These are phyloP conservation scores for Penicillium atrosanguineum DNA, from an alignment of 495 filamentous ascomycete species.

Conservation along the genomic window DNA sequence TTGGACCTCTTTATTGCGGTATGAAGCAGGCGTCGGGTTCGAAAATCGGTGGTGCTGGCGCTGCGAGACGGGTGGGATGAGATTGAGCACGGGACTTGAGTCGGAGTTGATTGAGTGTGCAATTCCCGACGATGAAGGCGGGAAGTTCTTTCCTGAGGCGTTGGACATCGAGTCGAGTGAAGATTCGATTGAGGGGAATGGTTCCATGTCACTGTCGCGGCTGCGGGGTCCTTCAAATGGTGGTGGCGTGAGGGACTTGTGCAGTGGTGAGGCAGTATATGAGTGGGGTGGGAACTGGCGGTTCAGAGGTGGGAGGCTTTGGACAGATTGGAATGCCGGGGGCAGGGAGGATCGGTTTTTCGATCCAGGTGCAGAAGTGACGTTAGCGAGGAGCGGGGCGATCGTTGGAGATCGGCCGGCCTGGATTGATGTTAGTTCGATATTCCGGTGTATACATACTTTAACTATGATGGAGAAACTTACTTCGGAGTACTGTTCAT, in stretches of 20 bases:
- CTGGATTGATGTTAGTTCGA: slow-evolving; percentile 27
- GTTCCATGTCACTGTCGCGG: slow-evolving; percentile 60
- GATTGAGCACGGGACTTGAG: slow-evolving; percentile 47
- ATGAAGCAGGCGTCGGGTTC: slow-evolving; percentile 44
- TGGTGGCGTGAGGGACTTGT: slow-evolving; percentile 79
- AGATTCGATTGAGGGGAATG: slow-evolving; percentile 82
- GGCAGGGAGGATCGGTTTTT: slow-evolving; percentile 77
- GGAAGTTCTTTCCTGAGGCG: slow-evolving; percentile 61
- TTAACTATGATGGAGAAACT: slow-evolving; percentile 6
- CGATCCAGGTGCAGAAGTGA: slow-evolving; percentile 36
- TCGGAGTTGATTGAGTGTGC: slow-evolving; percentile 47
- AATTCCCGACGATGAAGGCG: slow-evolving; percentile 51
- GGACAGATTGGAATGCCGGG: slow-evolving; percentile 49
- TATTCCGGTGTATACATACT: not conserved
- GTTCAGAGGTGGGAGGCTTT: slow-evolving; percentile 39
- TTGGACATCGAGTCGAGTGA: slow-evolving; percentile 56
- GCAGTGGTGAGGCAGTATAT: slow-evolving; percentile 82
- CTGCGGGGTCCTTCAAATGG: slow-evolving; percentile 60
- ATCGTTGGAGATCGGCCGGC: slow-evolving; percentile 64
- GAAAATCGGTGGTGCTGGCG: slow-evolving; percentile 50
- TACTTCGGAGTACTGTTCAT: slow-evolving; percentile 70
- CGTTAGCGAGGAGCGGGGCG: slow-evolving; percentile 39
- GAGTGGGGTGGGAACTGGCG: slow-evolving; percentile 59
- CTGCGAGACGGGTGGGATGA: slow-evolving; percentile 38
- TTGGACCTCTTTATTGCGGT: slow-evolving; percentile 59